Conservation (phyloP, 2,329 filamentous ascomycete species). For the Blastomyces gilchristii region DNA sequence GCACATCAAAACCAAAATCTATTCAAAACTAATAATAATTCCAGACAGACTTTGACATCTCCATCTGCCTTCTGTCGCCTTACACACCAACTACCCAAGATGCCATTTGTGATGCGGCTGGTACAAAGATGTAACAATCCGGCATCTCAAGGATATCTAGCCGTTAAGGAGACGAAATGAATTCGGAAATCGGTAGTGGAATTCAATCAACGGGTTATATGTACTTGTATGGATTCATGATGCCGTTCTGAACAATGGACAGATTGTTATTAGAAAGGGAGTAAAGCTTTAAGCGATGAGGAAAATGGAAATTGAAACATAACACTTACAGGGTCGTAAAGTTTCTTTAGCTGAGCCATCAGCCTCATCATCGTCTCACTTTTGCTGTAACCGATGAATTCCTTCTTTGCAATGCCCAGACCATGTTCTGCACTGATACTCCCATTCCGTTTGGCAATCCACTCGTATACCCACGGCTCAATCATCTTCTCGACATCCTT, state of each 20-base stretch:
- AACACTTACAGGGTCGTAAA: constrained; percentile 79
- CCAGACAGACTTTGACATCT: not conserved
- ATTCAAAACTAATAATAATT: not conserved
- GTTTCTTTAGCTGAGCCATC: constrained; percentile 90
- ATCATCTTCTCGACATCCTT: constrained; percentile 75
- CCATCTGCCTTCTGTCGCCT: not conserved
- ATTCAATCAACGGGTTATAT: constrained; percentile 38
- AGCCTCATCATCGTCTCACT: constrained; percentile 75
- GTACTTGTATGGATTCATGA: constrained; percentile 99
- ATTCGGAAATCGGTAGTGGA: not conserved
- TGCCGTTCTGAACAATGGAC: constrained; percentile 59
- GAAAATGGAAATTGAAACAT: constrained; percentile 4
- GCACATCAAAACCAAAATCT: not conserved
- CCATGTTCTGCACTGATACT: constrained; percentile 98
- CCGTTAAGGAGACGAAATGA: not conserved
- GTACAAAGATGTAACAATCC: not conserved
- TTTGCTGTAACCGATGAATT: constrained; percentile 86
- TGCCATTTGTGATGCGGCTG: not conserved
- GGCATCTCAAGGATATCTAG: not conserved
- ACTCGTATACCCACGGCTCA: constrained; percentile 96
- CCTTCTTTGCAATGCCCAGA: constrained; percentile 87
- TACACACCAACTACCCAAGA: not conserved
- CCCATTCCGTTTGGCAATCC: constrained; percentile 77
- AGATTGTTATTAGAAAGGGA: constrained; percentile 19
- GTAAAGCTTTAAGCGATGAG: not conserved